Percentiles rank a stretch among this genome's conserved stretches.
These are phyloP conservation scores for Alternaria brassicae DNA, from an alignment of 2,329 filamentous ascomycete species.

Conservation along the genomic window DNA sequence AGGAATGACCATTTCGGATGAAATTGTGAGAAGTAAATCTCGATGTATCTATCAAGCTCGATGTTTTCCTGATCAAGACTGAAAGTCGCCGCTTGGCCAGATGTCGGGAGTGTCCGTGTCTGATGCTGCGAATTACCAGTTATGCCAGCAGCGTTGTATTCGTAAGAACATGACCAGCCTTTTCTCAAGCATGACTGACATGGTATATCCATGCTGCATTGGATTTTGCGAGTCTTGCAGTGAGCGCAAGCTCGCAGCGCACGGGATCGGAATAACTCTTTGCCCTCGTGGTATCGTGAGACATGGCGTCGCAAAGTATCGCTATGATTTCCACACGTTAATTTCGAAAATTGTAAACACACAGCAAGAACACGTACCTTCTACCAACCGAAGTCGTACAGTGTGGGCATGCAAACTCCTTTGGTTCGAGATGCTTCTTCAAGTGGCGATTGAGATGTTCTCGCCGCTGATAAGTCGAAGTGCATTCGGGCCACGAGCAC, in stretches of 20 bases:
- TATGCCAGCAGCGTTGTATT: not conserved
- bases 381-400: not conserved
- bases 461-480: not conserved
- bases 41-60: not conserved
- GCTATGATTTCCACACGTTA: not conserved
- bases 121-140: not conserved
- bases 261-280: not conserved
- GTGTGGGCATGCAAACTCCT: not conserved
- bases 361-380: not conserved
- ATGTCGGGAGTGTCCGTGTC: not conserved
- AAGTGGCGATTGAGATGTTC: not conserved
- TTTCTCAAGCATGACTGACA: not conserved
- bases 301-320: not conserved
- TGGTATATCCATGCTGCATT: not conserved
- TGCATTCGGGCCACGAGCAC: not conserved
- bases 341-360: accelerated
- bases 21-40: not conserved
- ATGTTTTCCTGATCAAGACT: not conserved
- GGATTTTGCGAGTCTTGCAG: not conserved
- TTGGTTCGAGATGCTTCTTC: not conserved
- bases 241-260: not conserved
- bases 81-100: accelerated
- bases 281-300: not conserved
- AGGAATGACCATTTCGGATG: not conserved
- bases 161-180: not conserved